Evolutionary conservation across 768 basidiomycete species (phyloP), one percentile per base, ranked within the genome.

Genomic region (Boletus sp.): DNA sequence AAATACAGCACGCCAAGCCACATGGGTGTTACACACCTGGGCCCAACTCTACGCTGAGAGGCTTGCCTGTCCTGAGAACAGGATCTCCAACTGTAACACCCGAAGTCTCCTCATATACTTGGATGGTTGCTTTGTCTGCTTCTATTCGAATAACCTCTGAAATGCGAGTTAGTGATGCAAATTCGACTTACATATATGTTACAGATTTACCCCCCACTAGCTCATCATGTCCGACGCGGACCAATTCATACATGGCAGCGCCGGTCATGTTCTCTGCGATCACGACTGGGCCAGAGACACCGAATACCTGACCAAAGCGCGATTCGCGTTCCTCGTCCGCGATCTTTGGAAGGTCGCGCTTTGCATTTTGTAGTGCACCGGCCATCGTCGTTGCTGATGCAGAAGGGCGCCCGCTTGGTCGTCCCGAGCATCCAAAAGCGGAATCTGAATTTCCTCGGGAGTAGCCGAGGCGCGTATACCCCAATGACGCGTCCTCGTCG

Each of bases 41-140:
- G 35, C 97, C 97, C 40, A 99, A 83, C 73, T 99, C 97, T 56
- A 98, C 97, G 71, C 92, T 94, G 54, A 99, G 83, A 32, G 97
- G 97, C 73, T 99, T 99, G 46, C 96, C 97, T 30, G 97, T 99
- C 54, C 96, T 83, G 68, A 99, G 76, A 17, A 99, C 97, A 47
- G 97, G 97, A 77, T 99, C 97, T 30, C 97, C 97, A 51, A 98
- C 95, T 7, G 96, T 98, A 41, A 99, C 97, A 52, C 97, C 97
- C 42, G 96, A 97, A 7, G 96, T 98, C 78, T 99, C 97, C 75
- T 99, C 97, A 69, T 99, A 98, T 10, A 99, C 97, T 74, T 99
- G 97, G 59, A 99, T 98, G 12, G 97, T 98, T 42, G 92, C 92
- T 77, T 97, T 96, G 77, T 99, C 97, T 59, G 86, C 86, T 64